A percentile compares a stretch with the other conserved stretches of the same genome.
Conservation (phyloP, 768 basidiomycete species). For the Lentinula detonsa region DNA sequence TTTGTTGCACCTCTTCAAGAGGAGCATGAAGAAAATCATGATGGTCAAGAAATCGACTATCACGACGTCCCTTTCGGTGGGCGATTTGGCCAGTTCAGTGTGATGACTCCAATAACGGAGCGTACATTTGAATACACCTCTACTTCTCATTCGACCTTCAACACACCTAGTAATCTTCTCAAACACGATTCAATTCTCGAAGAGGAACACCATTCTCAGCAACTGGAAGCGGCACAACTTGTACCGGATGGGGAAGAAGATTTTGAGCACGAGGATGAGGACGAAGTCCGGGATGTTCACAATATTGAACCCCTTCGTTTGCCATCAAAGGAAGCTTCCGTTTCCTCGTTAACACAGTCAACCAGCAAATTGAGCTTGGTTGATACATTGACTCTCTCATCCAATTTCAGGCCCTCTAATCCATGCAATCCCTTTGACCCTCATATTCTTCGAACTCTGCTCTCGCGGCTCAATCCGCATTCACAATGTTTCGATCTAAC, state of each 20-base stretch:
- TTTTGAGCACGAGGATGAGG: constrained; percentile 21
- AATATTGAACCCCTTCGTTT: constrained; percentile 24
- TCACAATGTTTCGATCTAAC: constrained; percentile 56
- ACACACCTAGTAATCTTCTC: constrained; percentile 32
- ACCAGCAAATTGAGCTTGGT: constrained; percentile 60
- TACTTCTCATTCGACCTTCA: constrained; percentile 41
- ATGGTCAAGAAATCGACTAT: constrained; percentile 29
- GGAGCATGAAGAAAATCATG: constrained; percentile 13
- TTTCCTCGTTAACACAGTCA: constrained; percentile 44
- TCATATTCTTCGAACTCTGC: constrained; percentile 52
- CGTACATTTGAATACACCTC: constrained; percentile 82
- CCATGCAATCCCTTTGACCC: constrained; percentile 86
- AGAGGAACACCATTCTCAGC: constrained; percentile 18
- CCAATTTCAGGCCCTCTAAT: constrained; percentile 70
- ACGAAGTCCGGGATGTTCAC: constrained; percentile 10
- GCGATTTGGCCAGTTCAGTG: constrained; percentile 76
- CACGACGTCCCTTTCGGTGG: constrained; percentile 59
- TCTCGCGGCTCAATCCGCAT: constrained; percentile 60
- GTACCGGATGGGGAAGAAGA: constrained; percentile 28
- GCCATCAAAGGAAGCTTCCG: constrained; percentile 18
- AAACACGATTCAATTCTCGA: constrained; percentile 14
- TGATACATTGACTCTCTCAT: constrained; percentile 55
- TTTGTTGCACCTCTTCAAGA: constrained; percentile 23
- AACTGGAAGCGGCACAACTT: constrained; percentile 20
- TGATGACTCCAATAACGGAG: constrained; percentile 98